Evolutionary conservation across 2,329 filamentous ascomycete species (phyloP).

Genomic region (Clonostachys rosea): DNA sequence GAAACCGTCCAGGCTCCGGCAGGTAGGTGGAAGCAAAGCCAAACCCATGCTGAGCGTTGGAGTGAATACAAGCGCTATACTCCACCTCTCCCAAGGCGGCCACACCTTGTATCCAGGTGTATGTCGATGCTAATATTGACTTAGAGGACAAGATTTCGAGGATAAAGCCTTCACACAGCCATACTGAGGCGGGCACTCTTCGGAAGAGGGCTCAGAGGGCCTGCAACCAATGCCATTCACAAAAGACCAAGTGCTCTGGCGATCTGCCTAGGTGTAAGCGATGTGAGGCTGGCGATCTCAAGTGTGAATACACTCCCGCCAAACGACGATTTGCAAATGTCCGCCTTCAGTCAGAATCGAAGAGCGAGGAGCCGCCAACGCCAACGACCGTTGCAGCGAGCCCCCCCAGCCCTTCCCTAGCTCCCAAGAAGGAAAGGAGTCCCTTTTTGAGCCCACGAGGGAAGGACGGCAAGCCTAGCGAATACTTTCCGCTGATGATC

Average conservation of each 20-base stretch:
- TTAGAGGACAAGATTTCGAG: slow-evolving; percentile 21
- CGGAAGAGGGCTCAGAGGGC: slow-evolving; percentile 34
- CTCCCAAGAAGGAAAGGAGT: background rate
- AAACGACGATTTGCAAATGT: slow-evolving; percentile 30
- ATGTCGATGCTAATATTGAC: too few relatives aligned
- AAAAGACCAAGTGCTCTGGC: slow-evolving; percentile 37
- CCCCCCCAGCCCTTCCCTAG: background rate
- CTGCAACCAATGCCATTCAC: slow-evolving; percentile 32
- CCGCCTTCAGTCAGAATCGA: slow-evolving; percentile 7
- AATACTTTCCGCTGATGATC: slow-evolving; percentile 9
- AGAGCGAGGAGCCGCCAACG: background rate
- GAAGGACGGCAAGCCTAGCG: background rate
- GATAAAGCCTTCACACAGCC: slow-evolving; percentile 30
- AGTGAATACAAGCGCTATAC: too few relatives aligned
- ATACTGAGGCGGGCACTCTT: slow-evolving; percentile 34
- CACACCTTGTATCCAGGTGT: too few relatives aligned
- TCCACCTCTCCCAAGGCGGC: too few relatives aligned
- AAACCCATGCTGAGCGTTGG: too few relatives aligned
- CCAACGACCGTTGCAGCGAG: background rate
- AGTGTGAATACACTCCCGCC: slow-evolving; percentile 31
- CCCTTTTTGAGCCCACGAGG: slow-evolving; percentile 9
- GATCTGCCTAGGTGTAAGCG: slow-evolving; percentile 31
- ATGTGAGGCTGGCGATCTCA: slow-evolving; percentile 24
- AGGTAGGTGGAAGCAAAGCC: too few relatives aligned
- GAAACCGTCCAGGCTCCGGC: background rate